phyloP scores from a whole-genome alignment of 768 basidiomycete species.

The Termitomyces heimii region DNA sequence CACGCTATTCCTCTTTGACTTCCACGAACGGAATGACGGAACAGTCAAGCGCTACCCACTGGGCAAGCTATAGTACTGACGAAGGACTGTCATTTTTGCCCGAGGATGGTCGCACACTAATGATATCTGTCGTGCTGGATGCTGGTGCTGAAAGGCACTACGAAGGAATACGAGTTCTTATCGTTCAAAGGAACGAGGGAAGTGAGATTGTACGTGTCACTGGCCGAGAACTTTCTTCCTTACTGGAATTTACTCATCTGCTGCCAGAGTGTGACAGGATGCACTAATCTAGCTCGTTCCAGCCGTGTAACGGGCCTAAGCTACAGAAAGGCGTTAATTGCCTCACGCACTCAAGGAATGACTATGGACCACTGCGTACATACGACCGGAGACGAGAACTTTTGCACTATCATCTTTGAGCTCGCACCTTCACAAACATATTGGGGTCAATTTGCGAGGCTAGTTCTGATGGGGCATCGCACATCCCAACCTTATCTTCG shows the following conservation, averaged over 20 bases:
- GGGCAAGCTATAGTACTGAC: background rate
- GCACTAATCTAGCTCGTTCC: background rate
- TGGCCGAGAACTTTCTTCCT: background rate
- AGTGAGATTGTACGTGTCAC: background rate
- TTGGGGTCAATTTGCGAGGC: conserved; percentile 3
- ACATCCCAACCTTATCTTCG: background rate
- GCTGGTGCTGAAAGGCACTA: conserved; percentile 4
- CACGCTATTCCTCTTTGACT: background rate
- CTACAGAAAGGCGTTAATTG: background rate
- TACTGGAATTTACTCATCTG: background rate
- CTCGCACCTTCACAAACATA: background rate
- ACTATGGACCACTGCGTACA: background rate
- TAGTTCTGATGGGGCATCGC: background rate
- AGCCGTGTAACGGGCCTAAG: background rate
- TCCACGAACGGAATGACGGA: background rate
- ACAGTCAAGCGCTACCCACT: background rate
- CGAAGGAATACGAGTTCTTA: conserved; percentile 5
- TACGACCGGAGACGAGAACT: background rate
- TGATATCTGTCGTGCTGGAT: conserved; percentile 8
- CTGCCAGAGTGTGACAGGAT: background rate
- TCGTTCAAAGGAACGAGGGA: background rate
- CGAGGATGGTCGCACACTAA: conserved; percentile 4
- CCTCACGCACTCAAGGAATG: background rate
- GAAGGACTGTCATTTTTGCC: conserved; percentile 6
- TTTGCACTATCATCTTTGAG: conserved; percentile 8